These are phyloP conservation scores for Crepidotus variabilis DNA, from an alignment of 768 basidiomycete genomes.

Conservation along the genomic window DNA sequence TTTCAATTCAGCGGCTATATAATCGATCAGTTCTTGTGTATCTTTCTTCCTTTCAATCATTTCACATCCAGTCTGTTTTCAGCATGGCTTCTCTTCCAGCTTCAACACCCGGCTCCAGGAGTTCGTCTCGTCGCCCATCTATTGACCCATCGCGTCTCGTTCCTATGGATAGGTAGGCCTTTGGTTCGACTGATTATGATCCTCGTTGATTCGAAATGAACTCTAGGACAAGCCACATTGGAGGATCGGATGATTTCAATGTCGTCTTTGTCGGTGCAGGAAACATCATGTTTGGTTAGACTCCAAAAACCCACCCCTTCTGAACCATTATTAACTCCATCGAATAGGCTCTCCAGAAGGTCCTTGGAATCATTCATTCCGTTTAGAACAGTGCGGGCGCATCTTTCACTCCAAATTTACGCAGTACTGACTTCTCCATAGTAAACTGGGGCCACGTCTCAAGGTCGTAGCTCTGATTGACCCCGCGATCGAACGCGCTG, in stretches of 20 bases:
- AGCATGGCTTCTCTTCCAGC: too few species aligned
- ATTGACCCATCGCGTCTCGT: conserved; percentile 76
- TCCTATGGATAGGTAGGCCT: conserved; percentile 75
- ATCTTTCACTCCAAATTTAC: conserved; percentile 9
- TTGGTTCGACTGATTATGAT: conserved; percentile 1
- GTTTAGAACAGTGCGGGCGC: conserved; percentile 72
- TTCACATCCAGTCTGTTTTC: conserved; percentile 20
- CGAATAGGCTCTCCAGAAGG: conserved; percentile 76
- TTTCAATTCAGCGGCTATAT: too few species aligned
- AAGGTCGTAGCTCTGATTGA: conserved; percentile 96
- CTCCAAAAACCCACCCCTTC: conserved; percentile 5
- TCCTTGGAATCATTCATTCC: conserved; percentile 92
- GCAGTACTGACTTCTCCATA: conserved; percentile 21
- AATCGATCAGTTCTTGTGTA: too few species aligned
- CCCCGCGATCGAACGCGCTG: conserved; percentile 80
- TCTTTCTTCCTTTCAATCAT: not conserved
- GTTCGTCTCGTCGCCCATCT: conserved; percentile 51
- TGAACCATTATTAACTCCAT: conserved; percentile 4
- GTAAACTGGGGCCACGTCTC: conserved; percentile 93
- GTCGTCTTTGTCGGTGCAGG: conserved; percentile 94
- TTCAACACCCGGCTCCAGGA: too few species aligned
- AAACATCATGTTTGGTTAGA: conserved; percentile 93
- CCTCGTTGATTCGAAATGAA: not conserved
- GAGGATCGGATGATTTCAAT: conserved; percentile 78
- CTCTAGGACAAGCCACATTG: conserved; percentile 44